phyloP scores from a whole-genome alignment of 805 yeast species.

The Saccharomycopsis schoenii region DNA sequence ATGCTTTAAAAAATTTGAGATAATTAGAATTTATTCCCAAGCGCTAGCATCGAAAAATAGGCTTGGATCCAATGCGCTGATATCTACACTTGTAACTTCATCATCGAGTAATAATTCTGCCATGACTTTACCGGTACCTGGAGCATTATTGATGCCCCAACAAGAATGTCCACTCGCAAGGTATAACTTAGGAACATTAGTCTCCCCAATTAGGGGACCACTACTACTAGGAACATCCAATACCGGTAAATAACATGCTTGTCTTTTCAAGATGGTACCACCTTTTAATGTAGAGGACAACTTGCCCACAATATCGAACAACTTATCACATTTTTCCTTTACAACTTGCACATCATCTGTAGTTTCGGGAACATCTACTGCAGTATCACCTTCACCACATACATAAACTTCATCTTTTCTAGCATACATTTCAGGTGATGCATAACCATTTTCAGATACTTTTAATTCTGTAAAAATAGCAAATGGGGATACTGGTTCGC shows the following conservation, averaged over 20 bases:
- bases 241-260: slow-evolving; percentile 94
- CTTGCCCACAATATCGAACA: slow-evolving; percentile 72
- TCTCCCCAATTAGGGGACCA: slow-evolving; percentile 92
- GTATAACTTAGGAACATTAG: slow-evolving; percentile 69
- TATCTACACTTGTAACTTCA: slow-evolving; percentile 63
- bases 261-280: slow-evolving; percentile 72
- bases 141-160: slow-evolving; percentile 98
- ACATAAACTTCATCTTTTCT: slow-evolving; percentile 92
- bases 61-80: slow-evolving; percentile 76
- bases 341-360: slow-evolving; percentile 90
- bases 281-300: slow-evolving; percentile 57
- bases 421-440: slow-evolving; percentile 91
- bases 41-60: slow-evolving; percentile 70
- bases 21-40: slow-evolving; percentile 8
- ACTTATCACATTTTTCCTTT: slow-evolving; percentile 76
- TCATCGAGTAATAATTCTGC: slow-evolving; percentile 85
- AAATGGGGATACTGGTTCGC: slow-evolving; percentile 70
- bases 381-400: slow-evolving; percentile 93
- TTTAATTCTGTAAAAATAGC: slow-evolving; percentile 90
- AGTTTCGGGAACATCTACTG: slow-evolving; percentile 85
- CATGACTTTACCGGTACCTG: slow-evolving; percentile 91
- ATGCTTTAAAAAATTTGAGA: background rate
- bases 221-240: slow-evolving; percentile 84
- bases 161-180: slow-evolving; percentile 93
- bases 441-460: slow-evolving; percentile 55